A percentile compares a stretch with the other conserved stretches of the same genome.
These are phyloP conservation scores for Rosa rugosa DNA, from an alignment of 306 rosid genomes.

Conservation along the genomic window DNA sequence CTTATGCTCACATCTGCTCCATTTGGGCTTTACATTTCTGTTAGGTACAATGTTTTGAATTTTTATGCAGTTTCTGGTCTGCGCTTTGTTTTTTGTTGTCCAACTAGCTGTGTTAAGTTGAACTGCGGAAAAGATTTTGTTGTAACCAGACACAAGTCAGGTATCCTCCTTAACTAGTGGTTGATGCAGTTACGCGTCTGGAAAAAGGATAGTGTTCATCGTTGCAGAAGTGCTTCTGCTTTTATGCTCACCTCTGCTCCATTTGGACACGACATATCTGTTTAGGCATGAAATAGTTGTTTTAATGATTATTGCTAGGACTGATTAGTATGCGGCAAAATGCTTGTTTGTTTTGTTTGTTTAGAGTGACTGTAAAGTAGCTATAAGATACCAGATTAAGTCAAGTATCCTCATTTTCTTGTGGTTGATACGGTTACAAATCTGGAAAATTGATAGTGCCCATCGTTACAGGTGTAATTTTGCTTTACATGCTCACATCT, in stretches of 20 bases:
- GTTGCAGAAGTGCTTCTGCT: background rate
- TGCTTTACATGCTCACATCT: constrained; percentile 41
- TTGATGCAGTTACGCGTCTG: background rate
- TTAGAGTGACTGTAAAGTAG: background rate
- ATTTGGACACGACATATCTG: background rate
- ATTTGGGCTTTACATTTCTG: background rate
- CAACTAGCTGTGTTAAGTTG: background rate
- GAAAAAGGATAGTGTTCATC: background rate
- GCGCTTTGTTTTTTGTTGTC: background rate
- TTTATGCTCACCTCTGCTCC: constrained; percentile 5
- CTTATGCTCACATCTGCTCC: constrained; percentile 2
- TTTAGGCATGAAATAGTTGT: background rate
- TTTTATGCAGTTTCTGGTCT: no score
- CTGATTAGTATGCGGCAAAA: background rate
- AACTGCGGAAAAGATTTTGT: background rate
- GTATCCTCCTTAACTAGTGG: background rate
- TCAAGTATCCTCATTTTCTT: constrained; percentile 27
- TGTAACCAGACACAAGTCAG: background rate
- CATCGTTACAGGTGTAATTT: constrained; percentile 42
- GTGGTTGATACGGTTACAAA: constrained; percentile 38
- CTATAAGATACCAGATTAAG: constrained; percentile 22
- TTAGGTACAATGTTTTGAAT: background rate
- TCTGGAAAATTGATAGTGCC: constrained; percentile 37
- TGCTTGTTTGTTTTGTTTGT: no score
- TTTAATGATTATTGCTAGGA: background rate